Base-by-base conservation (phyloP, 352 stramenopile genomes). In the Bremia lactucae region DNA sequence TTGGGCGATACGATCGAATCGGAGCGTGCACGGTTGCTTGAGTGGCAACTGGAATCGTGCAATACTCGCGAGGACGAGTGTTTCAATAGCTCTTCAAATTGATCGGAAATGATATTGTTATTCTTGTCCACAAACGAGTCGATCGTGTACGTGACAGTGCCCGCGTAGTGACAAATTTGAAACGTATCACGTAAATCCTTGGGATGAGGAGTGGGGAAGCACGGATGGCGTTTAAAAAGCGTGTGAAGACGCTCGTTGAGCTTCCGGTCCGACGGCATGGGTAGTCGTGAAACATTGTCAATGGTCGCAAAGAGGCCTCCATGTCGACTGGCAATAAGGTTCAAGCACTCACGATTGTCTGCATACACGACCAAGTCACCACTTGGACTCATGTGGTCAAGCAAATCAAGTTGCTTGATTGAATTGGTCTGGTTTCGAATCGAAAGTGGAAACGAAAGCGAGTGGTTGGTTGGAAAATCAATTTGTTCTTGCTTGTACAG, bases 81-180 rank as follows among this genome's bases (percentile, higher is more conserved):
- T 60, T 91, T 86, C 36, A 94, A 60, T 14, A 95, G 46, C 39
- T 94, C 80, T 34, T 93, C 70, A 40, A 92, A 87, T 39, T 95
- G 81, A 33, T 93, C 81, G 29, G 84, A 86, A 31, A 94, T 73
- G 41, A 89, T 86, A 62, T 93, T 88, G 66, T 89, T 94, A 65
- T 94, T 95, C 64, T 95, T 95, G 57, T 86, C 76, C 11, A 94
- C 64, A 33, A 95, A 94, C 24, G 74, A 87, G 39, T 80, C 52
- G 49, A 91, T 88, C 14, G 65, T 83, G 65, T 95, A 94, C 7
- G 70, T 71, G 18, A 93, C 77, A 0, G 80, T 83, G 14, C 80
- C 82, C 2, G 82, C 83, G 31, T 92, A 90, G 42, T 94, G 80
- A 15, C 65, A 61, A 41, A 95, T 81, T 13, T 87, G 78, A 49